Conservation (phyloP, 2,329 filamentous ascomycete genomes). For the Penicillium vulpinum region DNA sequence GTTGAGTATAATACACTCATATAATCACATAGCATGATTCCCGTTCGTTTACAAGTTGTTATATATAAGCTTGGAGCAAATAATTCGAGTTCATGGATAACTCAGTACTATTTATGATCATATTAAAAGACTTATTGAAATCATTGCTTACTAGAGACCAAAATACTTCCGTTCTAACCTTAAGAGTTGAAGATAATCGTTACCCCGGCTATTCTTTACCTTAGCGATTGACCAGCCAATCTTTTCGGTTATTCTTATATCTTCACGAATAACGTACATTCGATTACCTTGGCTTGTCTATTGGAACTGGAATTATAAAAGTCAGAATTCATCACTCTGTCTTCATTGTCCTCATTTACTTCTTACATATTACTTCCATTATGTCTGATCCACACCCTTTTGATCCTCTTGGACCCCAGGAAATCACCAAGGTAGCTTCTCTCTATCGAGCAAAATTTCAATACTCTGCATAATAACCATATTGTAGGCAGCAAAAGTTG, state of each 20-base stretch:
- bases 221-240: conserved; percentile 18
- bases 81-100: too few relatives aligned
- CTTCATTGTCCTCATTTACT: background rate
- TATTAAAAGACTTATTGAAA: background rate
- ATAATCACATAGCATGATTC: too few relatives aligned
- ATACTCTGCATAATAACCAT: background rate
- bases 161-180: background rate
- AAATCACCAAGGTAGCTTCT: conserved; percentile 30
- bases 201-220: conserved; percentile 27
- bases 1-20: too few relatives aligned
- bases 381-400: conserved; percentile 31
- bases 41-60: too few relatives aligned
- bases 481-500: conserved; percentile 26
- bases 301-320: background rate
- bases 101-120: too few relatives aligned
- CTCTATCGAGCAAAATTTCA: background rate
- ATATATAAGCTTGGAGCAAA: background rate
- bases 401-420: conserved; percentile 32
- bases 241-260: conserved; percentile 20
- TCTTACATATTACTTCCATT: background rate
- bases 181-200: background rate
- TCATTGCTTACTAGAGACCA: background rate
- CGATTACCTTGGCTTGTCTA: background rate
- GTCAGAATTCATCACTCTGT: background rate
- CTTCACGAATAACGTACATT: conserved; percentile 15